Evolutionary conservation across 2,329 filamentous ascomycete species (phyloP).

Genomic region (Colletotrichum plurivorum): DNA sequence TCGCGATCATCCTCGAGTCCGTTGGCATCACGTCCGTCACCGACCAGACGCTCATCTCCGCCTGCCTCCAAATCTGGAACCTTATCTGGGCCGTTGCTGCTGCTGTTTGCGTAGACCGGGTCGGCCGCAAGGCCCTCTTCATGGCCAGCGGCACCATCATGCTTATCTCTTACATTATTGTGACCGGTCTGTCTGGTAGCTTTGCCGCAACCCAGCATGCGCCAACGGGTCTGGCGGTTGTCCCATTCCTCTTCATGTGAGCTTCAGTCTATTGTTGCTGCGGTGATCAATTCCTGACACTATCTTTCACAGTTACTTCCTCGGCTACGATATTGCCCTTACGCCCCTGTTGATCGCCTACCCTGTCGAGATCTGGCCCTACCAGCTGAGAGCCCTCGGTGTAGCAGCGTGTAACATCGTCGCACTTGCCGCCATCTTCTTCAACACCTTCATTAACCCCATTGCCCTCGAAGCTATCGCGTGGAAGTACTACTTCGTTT

Average conservation of each 20-base stretch:
- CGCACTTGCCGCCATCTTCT: conserved; percentile 50
- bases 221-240: conserved; percentile 46
- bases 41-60: conserved; percentile 53
- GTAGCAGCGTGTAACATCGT: conserved; percentile 11
- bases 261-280: not conserved
- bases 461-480: conserved; percentile 55
- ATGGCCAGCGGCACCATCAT: conserved; percentile 22
- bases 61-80: conserved; percentile 34
- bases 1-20: conserved; percentile 51
- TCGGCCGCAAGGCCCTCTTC: conserved; percentile 22
- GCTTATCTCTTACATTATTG: conserved; percentile 25
- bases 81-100: conserved; percentile 25
- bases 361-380: conserved; percentile 47
- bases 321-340: conserved; percentile 54
- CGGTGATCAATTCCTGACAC: not conserved
- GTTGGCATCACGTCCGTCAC: conserved; percentile 49
- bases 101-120: conserved; percentile 21
- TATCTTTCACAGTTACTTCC: conserved; percentile 46
- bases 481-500: conserved; percentile 60
- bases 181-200: conserved; percentile 27
- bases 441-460: conserved; percentile 61
- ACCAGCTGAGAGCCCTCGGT: conserved; percentile 39
- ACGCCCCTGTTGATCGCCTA: conserved; percentile 51
- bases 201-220: conserved; percentile 41
- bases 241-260: conserved; percentile 54